Evolutionary conservation across 2,329 filamentous ascomycete species (phyloP), one percentile per base, ranked within the genome.

Genomic region (Hypoxylon sp.): DNA sequence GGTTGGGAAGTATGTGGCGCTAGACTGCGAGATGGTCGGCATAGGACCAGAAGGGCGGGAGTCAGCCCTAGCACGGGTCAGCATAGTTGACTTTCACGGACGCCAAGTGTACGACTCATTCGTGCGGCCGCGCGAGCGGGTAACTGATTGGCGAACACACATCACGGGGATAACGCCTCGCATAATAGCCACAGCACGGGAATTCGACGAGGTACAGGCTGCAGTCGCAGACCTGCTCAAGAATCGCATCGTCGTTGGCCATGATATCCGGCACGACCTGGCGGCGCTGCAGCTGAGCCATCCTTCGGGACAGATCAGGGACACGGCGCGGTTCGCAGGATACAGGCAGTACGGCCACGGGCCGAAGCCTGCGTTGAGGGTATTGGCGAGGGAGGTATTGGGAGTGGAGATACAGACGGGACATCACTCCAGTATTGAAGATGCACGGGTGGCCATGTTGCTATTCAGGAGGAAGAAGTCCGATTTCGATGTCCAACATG

Each of bases 21-120:
- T 99, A 51, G 96, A 99, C 82, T 99, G 96, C 80, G 96, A 99
- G 82, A 99, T 99, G 96, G 96, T 99, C 27, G 96, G 95, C 52
- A 89, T 97, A 11, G 92, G 92, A 0, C 87, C 88, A 0, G 89
- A 89, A 55, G 87, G 89, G 21, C 85, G 91, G 70, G 87, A 90
- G 76, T 94, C 93, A 37, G 90, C 89, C 0, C 87, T 99, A 48
- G 96, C 96, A 0, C 89, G 96, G 51, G 93, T 95, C 61, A 97
- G 93, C 76, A 83, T 97, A 15, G 94, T 98, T 73, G 97, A 98
- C 80, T 99, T 94, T 80, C 93, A 98, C 78, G 94, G 94, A 17
- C 88, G 92, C 29, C 93, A 97, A 79, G 83, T 99, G 50, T 98
- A 98, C 85, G 96, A 99, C 82, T 95, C 93, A 11, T 98, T 92